phyloP scores from a whole-genome alignment of 1,284 basidiomycete genomes.

The Sanghuangporus sanghuang region DNA sequence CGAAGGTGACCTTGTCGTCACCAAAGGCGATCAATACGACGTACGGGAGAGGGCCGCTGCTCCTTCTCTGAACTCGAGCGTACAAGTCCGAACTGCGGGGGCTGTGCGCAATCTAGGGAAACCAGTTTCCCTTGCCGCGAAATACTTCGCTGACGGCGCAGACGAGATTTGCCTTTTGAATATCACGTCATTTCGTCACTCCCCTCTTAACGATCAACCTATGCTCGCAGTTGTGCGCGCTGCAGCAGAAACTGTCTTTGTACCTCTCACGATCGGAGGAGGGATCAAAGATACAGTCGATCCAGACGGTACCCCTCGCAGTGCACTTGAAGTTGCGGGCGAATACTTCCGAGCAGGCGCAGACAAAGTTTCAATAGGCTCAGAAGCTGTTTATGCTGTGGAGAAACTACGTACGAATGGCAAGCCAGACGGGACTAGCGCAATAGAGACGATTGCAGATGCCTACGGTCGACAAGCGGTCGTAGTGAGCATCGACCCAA shows the following conservation, averaged over 20 bases:
- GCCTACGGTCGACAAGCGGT: constrained; percentile 97
- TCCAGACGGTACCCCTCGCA: constrained; percentile 85
- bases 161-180: constrained; percentile 98
- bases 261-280: constrained; percentile 98
- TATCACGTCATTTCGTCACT: constrained; percentile 98
- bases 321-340: constrained; percentile 92
- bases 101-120: constrained; percentile 97
- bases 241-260: constrained; percentile 88
- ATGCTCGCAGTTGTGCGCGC: constrained; percentile 95
- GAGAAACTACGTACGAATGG: constrained; percentile 66
- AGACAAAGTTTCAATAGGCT: constrained; percentile 97
- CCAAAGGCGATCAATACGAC: constrained; percentile 99
- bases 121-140: constrained; percentile 86
- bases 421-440: constrained; percentile 69
- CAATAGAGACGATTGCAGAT: constrained; percentile 89
- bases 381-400: constrained; percentile 92
- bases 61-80: constrained; percentile 19
- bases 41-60: constrained; percentile 76
- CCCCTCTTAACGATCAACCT: constrained; percentile 92
- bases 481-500: constrained; percentile 96
- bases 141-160: constrained; percentile 87
- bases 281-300: constrained; percentile 97
- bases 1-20: constrained; percentile 94
- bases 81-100: constrained; percentile 48
- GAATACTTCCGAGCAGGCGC: constrained; percentile 97